Evolutionary conservation across 768 basidiomycete species (phyloP).

Genomic region (Leccinum pellstonianum): DNA sequence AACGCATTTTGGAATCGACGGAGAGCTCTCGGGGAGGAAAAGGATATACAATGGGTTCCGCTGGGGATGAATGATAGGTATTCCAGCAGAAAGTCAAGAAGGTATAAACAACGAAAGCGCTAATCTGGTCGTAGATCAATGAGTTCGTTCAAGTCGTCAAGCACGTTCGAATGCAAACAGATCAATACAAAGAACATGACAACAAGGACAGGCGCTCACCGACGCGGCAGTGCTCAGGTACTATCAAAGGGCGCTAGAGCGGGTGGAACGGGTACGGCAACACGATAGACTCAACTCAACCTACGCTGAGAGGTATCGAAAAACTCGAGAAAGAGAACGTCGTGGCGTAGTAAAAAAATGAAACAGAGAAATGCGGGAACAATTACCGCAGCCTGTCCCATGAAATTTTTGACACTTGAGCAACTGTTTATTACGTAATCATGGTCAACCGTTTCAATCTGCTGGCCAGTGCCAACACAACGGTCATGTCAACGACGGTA

Average conservation of each 20-base stretch:
- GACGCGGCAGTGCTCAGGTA: background rate
- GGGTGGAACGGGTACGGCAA: background rate
- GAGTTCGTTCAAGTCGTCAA: slow-evolving; percentile 27
- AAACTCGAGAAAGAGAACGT: background rate
- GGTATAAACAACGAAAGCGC: slow-evolving; percentile 19
- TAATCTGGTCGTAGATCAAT: slow-evolving; percentile 19
- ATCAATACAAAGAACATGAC: slow-evolving; percentile 32
- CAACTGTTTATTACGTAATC: slow-evolving; percentile 13
- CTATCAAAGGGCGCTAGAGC: background rate
- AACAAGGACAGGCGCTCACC: slow-evolving; percentile 22
- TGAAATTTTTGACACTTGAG: background rate
- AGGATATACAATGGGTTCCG: slow-evolving; percentile 4
- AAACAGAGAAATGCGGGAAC: background rate
- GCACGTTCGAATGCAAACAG: slow-evolving; percentile 31
- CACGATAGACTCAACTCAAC: background rate
- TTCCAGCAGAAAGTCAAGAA: slow-evolving; percentile 13
- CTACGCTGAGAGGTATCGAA: background rate
- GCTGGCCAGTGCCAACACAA: too few species aligned
- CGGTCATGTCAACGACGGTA: background rate
- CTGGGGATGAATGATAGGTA: slow-evolving; percentile 10
- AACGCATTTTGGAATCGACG: slow-evolving; percentile 42
- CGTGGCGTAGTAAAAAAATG: background rate
- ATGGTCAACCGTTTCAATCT: background rate
- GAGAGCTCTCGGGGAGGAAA: background rate
- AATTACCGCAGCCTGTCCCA: too few species aligned